Evolutionary conservation across 768 basidiomycete genomes (phyloP).

Genomic region (Tulasnella sp.): DNA sequence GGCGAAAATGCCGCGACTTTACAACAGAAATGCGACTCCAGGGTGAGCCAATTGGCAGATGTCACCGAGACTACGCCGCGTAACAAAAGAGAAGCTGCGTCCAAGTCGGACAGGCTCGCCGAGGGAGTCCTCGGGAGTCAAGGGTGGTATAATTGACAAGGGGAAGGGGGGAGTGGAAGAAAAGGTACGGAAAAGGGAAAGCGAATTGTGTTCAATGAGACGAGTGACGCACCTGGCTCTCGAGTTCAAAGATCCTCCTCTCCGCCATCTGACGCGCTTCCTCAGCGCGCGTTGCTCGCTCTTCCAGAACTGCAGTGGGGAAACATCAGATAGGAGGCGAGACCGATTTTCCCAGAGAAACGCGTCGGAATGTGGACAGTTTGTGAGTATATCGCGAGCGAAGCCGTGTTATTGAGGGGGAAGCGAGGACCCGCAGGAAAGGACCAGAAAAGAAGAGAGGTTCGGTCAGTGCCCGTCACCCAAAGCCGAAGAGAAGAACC

Average conservation of each 20-base stretch:
- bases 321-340: not conserved
- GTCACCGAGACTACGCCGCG: constrained; percentile 1
- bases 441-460: not conserved
- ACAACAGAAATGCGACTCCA: not conserved
- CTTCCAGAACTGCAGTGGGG: constrained; percentile 22
- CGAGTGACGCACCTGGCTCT: constrained; percentile 25
- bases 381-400: constrained; percentile 6
- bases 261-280: constrained; percentile 27
- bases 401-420: not conserved
- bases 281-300: constrained; percentile 25
- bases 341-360: not conserved
- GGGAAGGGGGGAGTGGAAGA: not conserved
- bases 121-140: not conserved
- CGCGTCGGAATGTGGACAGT: not conserved
- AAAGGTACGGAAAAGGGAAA: constrained; percentile 4
- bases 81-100: not conserved
- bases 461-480: constrained; percentile 1
- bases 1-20: not conserved
- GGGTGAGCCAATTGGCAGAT: not conserved
- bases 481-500: not conserved
- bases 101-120: constrained; percentile 6
- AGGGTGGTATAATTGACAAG: not conserved
- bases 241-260: constrained; percentile 27
- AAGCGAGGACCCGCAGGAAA: not conserved
- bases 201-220: not conserved